phyloP scores from a whole-genome alignment of 805 yeast species.

The Wickerhamiella lipophila region DNA sequence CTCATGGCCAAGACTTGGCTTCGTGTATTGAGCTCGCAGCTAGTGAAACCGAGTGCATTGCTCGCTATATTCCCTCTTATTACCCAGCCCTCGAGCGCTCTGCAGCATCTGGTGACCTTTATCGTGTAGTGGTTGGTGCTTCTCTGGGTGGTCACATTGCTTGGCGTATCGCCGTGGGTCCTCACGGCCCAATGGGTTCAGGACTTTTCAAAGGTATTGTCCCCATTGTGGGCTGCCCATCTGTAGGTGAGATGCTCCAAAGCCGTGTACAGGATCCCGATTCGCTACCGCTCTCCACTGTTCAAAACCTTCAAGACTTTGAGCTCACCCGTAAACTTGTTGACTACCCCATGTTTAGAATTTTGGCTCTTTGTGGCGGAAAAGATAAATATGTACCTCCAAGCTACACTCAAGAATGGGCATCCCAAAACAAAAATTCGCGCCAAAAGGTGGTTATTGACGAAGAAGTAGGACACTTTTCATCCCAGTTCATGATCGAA shows the following conservation, averaged over 20 bases:
- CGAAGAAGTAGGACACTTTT: constrained; percentile 26
- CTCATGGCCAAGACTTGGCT: constrained; percentile 42
- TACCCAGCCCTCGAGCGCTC: constrained; percentile 25
- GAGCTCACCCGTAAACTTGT: background rate
- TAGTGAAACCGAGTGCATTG: constrained; percentile 34
- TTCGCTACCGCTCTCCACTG: constrained; percentile 1
- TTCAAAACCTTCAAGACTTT: constrained; percentile 12
- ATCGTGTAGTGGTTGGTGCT: constrained; percentile 34
- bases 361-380: constrained; percentile 28
- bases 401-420: constrained; percentile 26
- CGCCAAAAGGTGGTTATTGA: constrained; percentile 22
- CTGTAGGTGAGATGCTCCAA: constrained; percentile 35
- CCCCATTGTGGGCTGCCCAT: constrained; percentile 42
- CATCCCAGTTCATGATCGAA: constrained; percentile 25
- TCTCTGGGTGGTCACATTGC: constrained; percentile 50
- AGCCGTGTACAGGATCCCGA: constrained; percentile 25
- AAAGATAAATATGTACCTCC: constrained; percentile 30
- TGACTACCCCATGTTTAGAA: constrained; percentile 14
- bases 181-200: constrained; percentile 30
- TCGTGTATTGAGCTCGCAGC: constrained; percentile 38
- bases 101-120: constrained; percentile 22
- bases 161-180: constrained; percentile 34
- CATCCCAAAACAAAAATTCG: constrained; percentile 15
- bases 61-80: constrained; percentile 34
- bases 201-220: constrained; percentile 26